A percentile compares a stretch with the other conserved stretches of the same genome.
Conservation (phyloP, 129 eudicot species). For the Artemisia tridentata region DNA sequence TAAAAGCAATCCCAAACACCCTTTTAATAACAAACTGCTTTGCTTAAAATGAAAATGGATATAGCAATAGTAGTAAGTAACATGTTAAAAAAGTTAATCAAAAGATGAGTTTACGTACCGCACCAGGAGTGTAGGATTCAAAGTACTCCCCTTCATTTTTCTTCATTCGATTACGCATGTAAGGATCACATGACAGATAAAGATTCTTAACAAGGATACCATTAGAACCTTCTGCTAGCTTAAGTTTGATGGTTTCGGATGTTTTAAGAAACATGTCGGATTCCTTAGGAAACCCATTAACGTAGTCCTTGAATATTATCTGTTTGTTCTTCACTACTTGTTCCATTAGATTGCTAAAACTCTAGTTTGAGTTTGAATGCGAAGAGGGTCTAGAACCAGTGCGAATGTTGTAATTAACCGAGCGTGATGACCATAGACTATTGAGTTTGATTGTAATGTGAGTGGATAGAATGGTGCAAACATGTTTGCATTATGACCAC, state of each 20-base stretch:
- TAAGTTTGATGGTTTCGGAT: slow-evolving; percentile 11
- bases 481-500: too few species aligned
- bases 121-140: slow-evolving; percentile 41
- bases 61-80: background rate
- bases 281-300: slow-evolving; percentile 43
- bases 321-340: slow-evolving; percentile 24
- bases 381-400: too few species aligned
- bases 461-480: too few species aligned
- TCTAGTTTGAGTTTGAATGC: too few species aligned
- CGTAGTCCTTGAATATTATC: slow-evolving; percentile 31
- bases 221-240: slow-evolving; percentile 39
- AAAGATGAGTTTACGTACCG: slow-evolving; percentile 23
- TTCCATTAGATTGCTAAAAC: slow-evolving; percentile 24
- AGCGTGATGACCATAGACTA: too few species aligned
- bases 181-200: slow-evolving; percentile 38
- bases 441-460: too few species aligned
- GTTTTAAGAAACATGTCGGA: slow-evolving; percentile 29
- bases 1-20: too few species aligned
- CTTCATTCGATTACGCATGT: slow-evolving; percentile 37
- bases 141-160: slow-evolving; percentile 16
- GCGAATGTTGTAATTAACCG: too few species aligned
- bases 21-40: too few species aligned
- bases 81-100: background rate
- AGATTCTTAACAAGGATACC: slow-evolving; percentile 38
- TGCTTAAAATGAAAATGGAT: too few species aligned